Evolutionary conservation across 139 green algal species (phyloP).

Genomic region (Limnomonas spitsbergensis): DNA sequence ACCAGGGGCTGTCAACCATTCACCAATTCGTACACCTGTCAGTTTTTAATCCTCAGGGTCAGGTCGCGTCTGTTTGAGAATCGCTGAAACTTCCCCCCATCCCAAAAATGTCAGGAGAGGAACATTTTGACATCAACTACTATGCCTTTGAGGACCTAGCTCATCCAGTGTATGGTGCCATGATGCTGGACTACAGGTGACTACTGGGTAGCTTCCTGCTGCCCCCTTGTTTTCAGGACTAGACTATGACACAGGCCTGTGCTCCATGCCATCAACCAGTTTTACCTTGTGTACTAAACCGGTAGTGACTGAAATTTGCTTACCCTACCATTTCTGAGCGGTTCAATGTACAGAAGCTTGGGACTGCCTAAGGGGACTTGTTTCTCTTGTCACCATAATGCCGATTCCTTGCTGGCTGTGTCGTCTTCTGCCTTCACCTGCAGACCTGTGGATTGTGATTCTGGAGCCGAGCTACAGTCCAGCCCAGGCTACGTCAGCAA

Average conservation of each 20-base stretch:
- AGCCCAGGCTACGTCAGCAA: constrained; percentile 25
- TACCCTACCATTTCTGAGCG: background rate
- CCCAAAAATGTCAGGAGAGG: too few species aligned
- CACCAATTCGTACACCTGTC: too few species aligned
- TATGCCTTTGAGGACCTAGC: constrained; percentile 59
- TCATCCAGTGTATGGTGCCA: constrained; percentile 40
- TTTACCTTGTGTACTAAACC: background rate
- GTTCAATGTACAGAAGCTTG: too few species aligned
- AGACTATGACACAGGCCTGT: background rate
- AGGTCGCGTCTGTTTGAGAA: too few species aligned
- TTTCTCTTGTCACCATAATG: too few species aligned
- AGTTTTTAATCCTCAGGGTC: too few species aligned
- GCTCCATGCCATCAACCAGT: background rate
- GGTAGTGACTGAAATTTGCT: background rate
- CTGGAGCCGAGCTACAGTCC: constrained; percentile 1
- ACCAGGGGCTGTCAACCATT: too few species aligned
- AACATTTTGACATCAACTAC: constrained; percentile 67
- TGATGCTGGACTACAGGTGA: constrained; percentile 27
- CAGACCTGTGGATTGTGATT: constrained; percentile 20
- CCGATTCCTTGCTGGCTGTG: too few species aligned
- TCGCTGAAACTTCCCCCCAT: too few species aligned
- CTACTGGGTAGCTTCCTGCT: too few species aligned
- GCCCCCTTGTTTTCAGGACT: background rate
- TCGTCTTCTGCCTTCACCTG: too few species aligned
- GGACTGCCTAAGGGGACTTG: too few species aligned